phyloP scores from a whole-genome alignment of 345 rosid genomes.

The Kernera saxatilis region DNA sequence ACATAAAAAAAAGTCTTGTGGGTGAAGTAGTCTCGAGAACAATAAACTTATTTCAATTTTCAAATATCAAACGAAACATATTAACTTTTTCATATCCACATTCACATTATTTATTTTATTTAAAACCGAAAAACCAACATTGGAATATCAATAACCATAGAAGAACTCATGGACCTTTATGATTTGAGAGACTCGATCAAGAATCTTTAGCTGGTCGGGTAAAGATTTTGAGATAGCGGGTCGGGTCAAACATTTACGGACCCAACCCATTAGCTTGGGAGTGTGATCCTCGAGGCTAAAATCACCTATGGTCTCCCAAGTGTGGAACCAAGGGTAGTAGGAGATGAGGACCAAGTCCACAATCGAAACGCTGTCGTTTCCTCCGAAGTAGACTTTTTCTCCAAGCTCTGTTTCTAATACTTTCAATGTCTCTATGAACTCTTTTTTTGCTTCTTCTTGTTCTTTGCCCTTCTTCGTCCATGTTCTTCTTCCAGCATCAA shows the following conservation, averaged over 20 bases:
- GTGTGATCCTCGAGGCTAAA: constrained; percentile 22
- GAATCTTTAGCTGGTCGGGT: constrained; percentile 22
- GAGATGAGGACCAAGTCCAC: constrained; percentile 31
- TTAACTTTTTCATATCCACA: background rate
- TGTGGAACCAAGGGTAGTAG: constrained; percentile 34
- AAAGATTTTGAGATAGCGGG: constrained; percentile 26
- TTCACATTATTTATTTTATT: background rate
- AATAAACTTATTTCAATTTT: background rate
- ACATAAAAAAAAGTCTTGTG: background rate
- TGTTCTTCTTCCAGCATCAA: constrained; percentile 30
- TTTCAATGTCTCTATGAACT: constrained; percentile 23
- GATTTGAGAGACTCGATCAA: constrained; percentile 29
- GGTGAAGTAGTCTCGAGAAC: background rate
- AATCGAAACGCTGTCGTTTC: constrained; percentile 22
- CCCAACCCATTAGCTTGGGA: constrained; percentile 30
- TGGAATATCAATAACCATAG: constrained; percentile 22
- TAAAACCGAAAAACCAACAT: background rate
- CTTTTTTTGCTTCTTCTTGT: constrained; percentile 31
- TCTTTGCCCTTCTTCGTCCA: constrained; percentile 35
- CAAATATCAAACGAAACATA: background rate
- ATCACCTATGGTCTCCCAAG: constrained; percentile 26
- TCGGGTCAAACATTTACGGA: constrained; percentile 19
- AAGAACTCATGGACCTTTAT: constrained; percentile 26
- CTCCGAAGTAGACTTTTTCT: constrained; percentile 30
- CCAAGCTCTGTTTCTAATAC: constrained; percentile 28